Evolutionary conservation across 345 rosid species (phyloP).

Genomic region (Angophora floribunda): DNA sequence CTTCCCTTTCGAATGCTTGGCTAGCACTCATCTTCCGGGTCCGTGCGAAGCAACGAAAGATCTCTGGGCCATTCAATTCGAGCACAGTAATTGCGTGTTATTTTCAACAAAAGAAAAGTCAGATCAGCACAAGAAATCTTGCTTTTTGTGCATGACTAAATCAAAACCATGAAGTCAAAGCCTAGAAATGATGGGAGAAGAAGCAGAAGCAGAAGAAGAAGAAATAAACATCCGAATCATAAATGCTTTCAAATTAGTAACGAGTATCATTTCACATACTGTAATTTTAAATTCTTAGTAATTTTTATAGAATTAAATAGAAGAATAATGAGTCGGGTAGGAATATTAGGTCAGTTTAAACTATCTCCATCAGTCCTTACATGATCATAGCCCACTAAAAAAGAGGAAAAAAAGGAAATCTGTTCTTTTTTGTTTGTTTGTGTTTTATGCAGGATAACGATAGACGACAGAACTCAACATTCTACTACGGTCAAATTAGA

Average conservation of each 20-base stretch:
- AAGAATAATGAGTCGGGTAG: background rate
- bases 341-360: background rate
- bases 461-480: accelerated
- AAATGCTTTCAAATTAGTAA: background rate
- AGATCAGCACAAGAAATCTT: background rate
- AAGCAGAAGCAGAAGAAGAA: background rate
- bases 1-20: background rate
- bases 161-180: background rate
- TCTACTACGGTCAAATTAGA: accelerated
- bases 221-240: background rate
- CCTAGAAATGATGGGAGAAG: too few species aligned
- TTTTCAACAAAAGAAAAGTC: background rate
- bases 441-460: background rate
- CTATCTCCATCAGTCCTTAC: background rate
- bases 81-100: background rate
- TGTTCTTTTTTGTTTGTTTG: background rate
- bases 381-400: background rate
- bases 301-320: background rate
- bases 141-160: background rate
- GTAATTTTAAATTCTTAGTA: background rate
- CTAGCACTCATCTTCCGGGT: background rate
- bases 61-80: background rate
- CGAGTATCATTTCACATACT: background rate
- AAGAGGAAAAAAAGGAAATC: background rate
- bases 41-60: background rate